phyloP scores from a whole-genome alignment of 2,329 filamentous ascomycete genomes.

The Alternaria rosae region DNA sequence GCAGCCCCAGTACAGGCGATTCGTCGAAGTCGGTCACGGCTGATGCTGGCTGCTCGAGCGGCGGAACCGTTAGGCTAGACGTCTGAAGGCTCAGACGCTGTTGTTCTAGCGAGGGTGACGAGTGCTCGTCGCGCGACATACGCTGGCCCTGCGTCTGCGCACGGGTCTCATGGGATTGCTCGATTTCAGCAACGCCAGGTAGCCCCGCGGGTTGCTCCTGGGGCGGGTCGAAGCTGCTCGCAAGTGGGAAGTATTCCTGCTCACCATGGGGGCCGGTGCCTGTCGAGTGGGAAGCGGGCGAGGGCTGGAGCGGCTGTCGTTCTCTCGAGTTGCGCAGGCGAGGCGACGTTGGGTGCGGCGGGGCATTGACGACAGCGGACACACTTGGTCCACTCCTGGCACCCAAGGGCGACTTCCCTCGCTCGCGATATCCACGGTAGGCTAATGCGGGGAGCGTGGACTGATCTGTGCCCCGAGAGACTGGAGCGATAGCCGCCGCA shows the following conservation, averaged over 20 bases:
- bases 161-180: constrained; percentile 10
- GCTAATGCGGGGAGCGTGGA: constrained; percentile 35
- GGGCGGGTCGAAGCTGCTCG: constrained; percentile 17
- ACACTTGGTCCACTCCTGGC: constrained; percentile 33
- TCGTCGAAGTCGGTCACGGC: constrained; percentile 60
- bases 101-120: constrained; percentile 12
- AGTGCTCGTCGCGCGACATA: constrained; percentile 14
- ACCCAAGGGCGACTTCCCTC: constrained; percentile 39
- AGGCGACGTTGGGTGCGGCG: constrained; percentile 42
- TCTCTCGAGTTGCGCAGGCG: constrained; percentile 47
- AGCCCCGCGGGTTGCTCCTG: constrained; percentile 14
- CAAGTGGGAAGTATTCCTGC: constrained; percentile 35
- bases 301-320: constrained; percentile 37
- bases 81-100: constrained; percentile 40
- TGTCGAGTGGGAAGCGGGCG: constrained; percentile 29
- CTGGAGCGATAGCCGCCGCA: constrained; percentile 8
- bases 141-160: constrained; percentile 16
- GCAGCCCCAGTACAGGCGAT: constrained; percentile 72
- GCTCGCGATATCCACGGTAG: constrained; percentile 44
- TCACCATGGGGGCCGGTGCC: constrained; percentile 30
- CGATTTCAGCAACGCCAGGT: constrained; percentile 1
- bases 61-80: constrained; percentile 33
- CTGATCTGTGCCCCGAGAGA: constrained; percentile 22
- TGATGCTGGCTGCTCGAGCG: constrained; percentile 42
- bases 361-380: constrained; percentile 39